phyloP scores from a whole-genome alignment of 441 rosid genomes.

The Populus hybrid region DNA sequence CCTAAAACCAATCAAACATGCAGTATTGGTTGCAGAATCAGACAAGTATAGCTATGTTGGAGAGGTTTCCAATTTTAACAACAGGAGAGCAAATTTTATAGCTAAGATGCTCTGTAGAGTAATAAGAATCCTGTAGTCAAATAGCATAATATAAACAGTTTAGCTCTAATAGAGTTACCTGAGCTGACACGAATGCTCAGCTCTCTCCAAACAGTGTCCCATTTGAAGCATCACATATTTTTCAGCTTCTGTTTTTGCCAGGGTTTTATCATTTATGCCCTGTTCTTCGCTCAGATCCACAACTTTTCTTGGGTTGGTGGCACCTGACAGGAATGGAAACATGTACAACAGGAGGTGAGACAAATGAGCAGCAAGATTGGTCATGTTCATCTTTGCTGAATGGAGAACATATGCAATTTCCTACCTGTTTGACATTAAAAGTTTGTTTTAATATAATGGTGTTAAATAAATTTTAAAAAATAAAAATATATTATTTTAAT shows the following conservation, averaged over 20 bases:
- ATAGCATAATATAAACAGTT: background rate
- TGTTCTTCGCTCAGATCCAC: background rate
- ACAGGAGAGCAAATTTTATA: background rate
- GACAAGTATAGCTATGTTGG: background rate
- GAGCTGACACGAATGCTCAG: background rate
- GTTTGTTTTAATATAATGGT: too few species aligned
- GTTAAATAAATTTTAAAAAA: too few species aligned
- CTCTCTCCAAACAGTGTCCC: background rate
- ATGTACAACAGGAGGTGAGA: background rate
- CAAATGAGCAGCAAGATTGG: background rate
- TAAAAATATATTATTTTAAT: too few species aligned
- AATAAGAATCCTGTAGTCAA: background rate
- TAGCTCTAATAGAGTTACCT: background rate
- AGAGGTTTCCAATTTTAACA: background rate
- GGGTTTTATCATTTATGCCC: background rate
- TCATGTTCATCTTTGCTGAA: background rate
- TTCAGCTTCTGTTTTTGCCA: background rate
- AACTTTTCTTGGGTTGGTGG: background rate
- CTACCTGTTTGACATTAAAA: too few species aligned
- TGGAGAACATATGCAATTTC: background rate
- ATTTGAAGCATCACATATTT: background rate
- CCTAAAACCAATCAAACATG: conserved; percentile 6
- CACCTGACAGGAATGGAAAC: background rate
- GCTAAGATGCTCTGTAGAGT: background rate
- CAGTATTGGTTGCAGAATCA: background rate